Evolutionary conservation across 2,329 filamentous ascomycete species (phyloP), one percentile per base, ranked within the genome.

Genomic region (Amauroascus niger): DNA sequence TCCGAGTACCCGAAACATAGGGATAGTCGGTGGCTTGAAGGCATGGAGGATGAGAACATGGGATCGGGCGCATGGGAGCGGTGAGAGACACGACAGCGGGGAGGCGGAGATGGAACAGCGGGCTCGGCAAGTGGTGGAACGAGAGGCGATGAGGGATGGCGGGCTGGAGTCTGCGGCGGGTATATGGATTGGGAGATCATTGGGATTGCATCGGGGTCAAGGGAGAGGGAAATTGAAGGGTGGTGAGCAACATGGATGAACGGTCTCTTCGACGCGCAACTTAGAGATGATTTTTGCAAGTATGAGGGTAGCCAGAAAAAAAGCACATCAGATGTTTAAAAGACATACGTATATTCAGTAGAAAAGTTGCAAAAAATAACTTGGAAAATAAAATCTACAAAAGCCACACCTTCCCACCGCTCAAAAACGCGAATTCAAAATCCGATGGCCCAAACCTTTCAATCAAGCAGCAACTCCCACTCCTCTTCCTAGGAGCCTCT

Each of bases 121-220:
- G 58, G 79, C 86, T 6, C 70, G 74, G 55, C 79, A 79, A 59
- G 67, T 94, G 49, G 75, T 87, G 46, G 79, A 80, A 53, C 67
- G 71, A 37, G 78, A 81, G 57, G 74, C 71, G 58, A 52, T 44
- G 41, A 68, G 71, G 60, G 72, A 74, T 49, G 73, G 70, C 8
- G 71, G 72, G 5, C 57, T 79, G 41, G 63, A 67, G 14, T 62
- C 61, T 33, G 70, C 79, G 16, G 74, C 72, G 39, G 64, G 57
- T 55, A 70, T 72, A 40, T 82, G 79, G 79, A 67, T 79, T 56
- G 72, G 73, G 52, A 72, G 76, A 49, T 76, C 75, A 2, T 71
- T 70, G 57, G 70, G 69, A 44, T 63, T 81, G 55, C 69, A 72
- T 57, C 69, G 67, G 51, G 75, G 72, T 16, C 69, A 71, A 39